Conservation (phyloP, 768 basidiomycete species). For the Mycena venus region DNA sequence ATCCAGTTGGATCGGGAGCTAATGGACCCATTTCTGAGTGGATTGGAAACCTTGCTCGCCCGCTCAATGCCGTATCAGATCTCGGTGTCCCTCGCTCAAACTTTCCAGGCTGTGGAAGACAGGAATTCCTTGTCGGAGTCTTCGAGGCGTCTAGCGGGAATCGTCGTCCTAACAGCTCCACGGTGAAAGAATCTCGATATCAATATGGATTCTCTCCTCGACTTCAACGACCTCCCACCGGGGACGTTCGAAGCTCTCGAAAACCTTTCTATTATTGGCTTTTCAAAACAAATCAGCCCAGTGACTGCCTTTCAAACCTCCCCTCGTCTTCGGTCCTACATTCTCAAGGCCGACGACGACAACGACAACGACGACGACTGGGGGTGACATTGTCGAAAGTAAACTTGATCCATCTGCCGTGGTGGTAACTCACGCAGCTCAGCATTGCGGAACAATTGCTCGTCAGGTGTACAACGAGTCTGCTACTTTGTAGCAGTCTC, state of each 20-base stretch:
- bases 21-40: not conserved
- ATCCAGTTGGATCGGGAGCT: not conserved
- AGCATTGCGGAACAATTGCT: not conserved
- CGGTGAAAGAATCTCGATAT: not conserved
- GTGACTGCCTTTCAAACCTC: not conserved
- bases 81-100: not conserved
- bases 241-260: slow-evolving; percentile 13
- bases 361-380: too few species aligned
- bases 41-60: not conserved
- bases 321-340: slow-evolving; percentile 2
- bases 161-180: not conserved
- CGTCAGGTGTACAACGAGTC: not conserved
- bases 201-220: not conserved
- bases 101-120: too few species aligned
- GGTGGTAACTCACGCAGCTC: slow-evolving; percentile 7
- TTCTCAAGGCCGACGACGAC: not conserved
- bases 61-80: slow-evolving; percentile 9
- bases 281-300: not conserved
- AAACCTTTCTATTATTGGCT: not conserved
- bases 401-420: not conserved
- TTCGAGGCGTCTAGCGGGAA: too few species aligned
- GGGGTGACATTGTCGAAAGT: not conserved
- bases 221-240: not conserved
- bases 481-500: slow-evolving; percentile 14
- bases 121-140: too few species aligned